These are phyloP conservation scores for Yamadazyma taylorii DNA, from an alignment of 1,139 yeast species.

Conservation along the genomic window DNA sequence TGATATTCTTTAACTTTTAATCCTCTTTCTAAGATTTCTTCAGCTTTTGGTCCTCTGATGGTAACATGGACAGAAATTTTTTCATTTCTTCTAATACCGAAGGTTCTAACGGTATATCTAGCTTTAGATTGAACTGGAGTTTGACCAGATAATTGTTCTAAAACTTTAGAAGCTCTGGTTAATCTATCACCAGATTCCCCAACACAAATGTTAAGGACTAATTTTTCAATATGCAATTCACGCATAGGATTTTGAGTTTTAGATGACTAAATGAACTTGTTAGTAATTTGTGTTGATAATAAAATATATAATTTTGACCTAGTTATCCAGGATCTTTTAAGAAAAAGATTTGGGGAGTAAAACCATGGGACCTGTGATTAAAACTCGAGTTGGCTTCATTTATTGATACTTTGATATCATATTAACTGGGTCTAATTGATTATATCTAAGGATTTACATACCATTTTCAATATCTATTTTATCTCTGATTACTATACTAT, in stretches of 20 bases:
- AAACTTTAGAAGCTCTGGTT: conserved; percentile 99
- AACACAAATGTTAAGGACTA: conserved; percentile 99
- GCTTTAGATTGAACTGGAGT: conserved; percentile 99
- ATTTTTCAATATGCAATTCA: conserved; percentile 98
- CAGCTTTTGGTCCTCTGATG: conserved; percentile 99
- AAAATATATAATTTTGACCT: no score
- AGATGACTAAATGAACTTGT: conserved; percentile 23
- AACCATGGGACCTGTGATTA: no score
- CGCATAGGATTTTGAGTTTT: conserved; percentile 76
- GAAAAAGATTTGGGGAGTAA: no score
- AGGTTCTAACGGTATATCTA: conserved; percentile 99
- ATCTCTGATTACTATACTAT: not conserved
- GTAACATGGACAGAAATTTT: conserved; percentile 99
- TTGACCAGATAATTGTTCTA: conserved; percentile 99
- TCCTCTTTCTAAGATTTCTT: conserved; percentile 99
- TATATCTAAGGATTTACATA: not conserved
- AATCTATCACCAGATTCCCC: conserved; percentile 99
- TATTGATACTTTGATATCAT: no score
- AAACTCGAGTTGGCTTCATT: no score
- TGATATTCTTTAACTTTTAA: conserved; percentile 99
- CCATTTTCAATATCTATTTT: not conserved
- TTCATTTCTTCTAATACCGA: conserved; percentile 99
- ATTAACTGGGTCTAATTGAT: no score
- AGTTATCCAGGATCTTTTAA: no score
- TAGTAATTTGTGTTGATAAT: conserved; percentile 11